Base-by-base conservation (phyloP, 768 basidiomycete genomes). In the Russula ochroleuca region DNA sequence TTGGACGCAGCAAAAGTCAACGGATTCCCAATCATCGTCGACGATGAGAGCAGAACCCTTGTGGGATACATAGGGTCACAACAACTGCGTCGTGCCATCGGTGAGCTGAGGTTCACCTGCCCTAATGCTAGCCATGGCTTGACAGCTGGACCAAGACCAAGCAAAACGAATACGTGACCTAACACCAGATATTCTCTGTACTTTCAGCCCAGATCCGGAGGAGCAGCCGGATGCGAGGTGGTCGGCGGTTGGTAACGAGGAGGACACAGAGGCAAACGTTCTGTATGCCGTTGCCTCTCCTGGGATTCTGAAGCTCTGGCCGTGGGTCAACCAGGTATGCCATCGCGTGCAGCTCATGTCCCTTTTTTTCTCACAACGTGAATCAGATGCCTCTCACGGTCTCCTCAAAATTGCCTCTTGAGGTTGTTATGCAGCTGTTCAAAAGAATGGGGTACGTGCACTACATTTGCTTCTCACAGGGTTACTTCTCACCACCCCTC, bases 401-500 rank as follows among this genome's bases (percentile, higher is more conserved):
- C 13, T 88, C 94, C 7, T 88, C 94, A 1, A 91, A 92, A 67
- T 81, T 97, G 45, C 94, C 94, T 0, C 78, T 99, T 48, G 97
- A 99, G 74, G 94, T 98, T 59, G 93, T 95, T 9, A 93, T 97
- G 90, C 94, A 99, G 72, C 77, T 99, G 31, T 99, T 98, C 80
- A 92, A 96, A 72, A 83, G 93, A 51, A 92, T 99, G 89, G 97
- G 97, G 97, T 97, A 71, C 69, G 92, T 80, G 56, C 53, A 33
- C 31, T 37, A 40, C 35, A 31, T 58, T 47, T 57, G 21, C 37
- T 53, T 48, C 66, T 31, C 50, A 43, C 40, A 61, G 35, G 35
- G 37, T 10, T 37, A 6, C 11, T 41, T 55, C 25, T 31, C 41
- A 67, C 49, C 48, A 55, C n/a, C 41, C 62, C 45, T 19, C 43